Conservation (phyloP, 1,284 basidiomycete genomes). For the Pseudozyma pruni region DNA sequence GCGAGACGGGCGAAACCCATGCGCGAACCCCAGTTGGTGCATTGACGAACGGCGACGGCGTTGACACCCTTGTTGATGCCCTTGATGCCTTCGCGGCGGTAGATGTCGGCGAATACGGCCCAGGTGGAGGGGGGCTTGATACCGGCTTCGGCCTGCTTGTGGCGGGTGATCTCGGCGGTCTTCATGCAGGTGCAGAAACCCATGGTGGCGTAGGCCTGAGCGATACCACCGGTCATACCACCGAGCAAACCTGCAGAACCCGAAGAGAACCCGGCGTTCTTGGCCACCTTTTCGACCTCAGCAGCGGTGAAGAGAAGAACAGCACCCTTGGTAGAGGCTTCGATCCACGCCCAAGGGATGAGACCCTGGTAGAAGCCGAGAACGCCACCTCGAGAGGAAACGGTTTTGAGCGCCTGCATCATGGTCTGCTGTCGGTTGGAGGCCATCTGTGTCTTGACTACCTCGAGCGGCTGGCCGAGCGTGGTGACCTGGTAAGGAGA, state of each 20-base stretch:
- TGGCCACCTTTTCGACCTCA: slow-evolving; percentile 83
- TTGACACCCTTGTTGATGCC: slow-evolving; percentile 99
- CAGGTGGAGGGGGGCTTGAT: slow-evolving; percentile 89
- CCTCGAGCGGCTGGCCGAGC: slow-evolving; percentile 96
- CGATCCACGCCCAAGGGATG: slow-evolving; percentile 99
- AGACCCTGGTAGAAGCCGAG: slow-evolving; percentile 96
- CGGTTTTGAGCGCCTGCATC: slow-evolving; percentile 83
- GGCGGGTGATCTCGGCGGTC: slow-evolving; percentile 91
- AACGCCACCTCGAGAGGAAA: slow-evolving; percentile 91
- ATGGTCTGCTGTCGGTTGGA: slow-evolving; percentile 78
- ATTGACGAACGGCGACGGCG: slow-evolving; percentile 91
- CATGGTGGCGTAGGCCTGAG: slow-evolving; percentile 99
- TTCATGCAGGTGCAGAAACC: slow-evolving; percentile 84
- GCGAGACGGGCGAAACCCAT: slow-evolving; percentile 97
- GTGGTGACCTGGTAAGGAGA: slow-evolving; percentile 81
- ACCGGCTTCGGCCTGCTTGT: slow-evolving; percentile 91
- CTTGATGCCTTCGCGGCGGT: slow-evolving; percentile 87
- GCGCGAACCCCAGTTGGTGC: slow-evolving; percentile 98
- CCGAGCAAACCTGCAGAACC: slow-evolving; percentile 88
- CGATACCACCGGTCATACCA: slow-evolving; percentile 96
- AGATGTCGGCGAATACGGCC: slow-evolving; percentile 90
- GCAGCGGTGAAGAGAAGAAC: slow-evolving; percentile 95
- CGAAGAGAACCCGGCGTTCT: slow-evolving; percentile 79
- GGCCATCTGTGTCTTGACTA: slow-evolving; percentile 82
- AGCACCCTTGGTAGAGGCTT: slow-evolving; percentile 97